Evolutionary conservation across 208 protist species (phyloP).

Genomic region (Leishmania arabica): DNA sequence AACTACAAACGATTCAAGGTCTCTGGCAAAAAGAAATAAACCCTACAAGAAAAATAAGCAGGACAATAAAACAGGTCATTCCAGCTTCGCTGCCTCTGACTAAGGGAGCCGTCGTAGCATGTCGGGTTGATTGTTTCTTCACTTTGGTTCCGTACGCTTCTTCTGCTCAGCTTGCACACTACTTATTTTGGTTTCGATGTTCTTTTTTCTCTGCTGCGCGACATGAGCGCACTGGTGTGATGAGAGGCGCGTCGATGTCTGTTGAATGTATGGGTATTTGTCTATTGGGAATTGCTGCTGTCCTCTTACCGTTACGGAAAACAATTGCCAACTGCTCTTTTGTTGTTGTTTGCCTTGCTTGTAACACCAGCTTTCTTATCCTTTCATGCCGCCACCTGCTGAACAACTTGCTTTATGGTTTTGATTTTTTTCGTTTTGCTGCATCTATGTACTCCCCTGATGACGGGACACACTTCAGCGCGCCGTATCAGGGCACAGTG

Average conservation of each 20-base stretch:
- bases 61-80: background rate
- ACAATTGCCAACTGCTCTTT: conserved; percentile 19
- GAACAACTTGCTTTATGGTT: background rate
- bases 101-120: background rate
- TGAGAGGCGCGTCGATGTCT: background rate
- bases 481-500: background rate
- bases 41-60: conserved; percentile 27
- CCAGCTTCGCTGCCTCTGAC: background rate
- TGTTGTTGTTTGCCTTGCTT: background rate
- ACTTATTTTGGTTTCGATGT: background rate
- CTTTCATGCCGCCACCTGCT: background rate
- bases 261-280: background rate
- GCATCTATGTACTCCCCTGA: background rate
- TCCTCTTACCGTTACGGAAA: background rate
- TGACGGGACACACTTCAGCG: background rate
- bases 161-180: background rate
- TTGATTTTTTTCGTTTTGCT: background rate
- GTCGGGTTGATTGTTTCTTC: background rate
- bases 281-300: background rate
- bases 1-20: conserved; percentile 44
- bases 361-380: background rate
- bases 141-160: background rate
- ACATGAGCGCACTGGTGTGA: background rate
- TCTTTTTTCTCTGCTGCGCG: background rate
- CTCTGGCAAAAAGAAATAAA: conserved; percentile 25